Evolutionary conservation across 2,329 filamentous ascomycete species (phyloP), one percentile per base, ranked within the genome.

Genomic region (Colletotrichum eremochloae): DNA sequence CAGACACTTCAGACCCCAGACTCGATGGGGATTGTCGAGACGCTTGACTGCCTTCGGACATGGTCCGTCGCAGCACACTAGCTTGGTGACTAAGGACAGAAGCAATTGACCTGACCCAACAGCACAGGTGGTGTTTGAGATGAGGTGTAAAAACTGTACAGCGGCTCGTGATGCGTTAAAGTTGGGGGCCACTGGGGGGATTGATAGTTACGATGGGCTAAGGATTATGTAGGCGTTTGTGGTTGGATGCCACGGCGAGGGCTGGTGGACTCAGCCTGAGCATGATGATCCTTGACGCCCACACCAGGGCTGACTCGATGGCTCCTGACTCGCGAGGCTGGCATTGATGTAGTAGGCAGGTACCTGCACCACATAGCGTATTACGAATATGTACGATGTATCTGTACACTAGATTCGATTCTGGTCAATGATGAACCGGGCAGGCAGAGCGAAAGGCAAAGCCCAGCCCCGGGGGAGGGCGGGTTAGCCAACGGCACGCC

Each of bases 131-230:
- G 65, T 52, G 65, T 72, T 72, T 72, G 65, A 72, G 69, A 72
- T 60, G 69, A 72, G 53, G 65, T 53, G 58, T 68, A 66, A 72
- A 72, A 72, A 72, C 56, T 68, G 69, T 58, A 63, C 18, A 63
- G 65, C 58, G 58, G 69, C 69, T 72, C 69, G 69, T 72, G 69
- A 72, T 64, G 69, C 69, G 68, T 71, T 68, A 63, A 60, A 68
- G 69, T 72, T 68, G 33, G 33, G 58, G 53, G 42, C 50, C 68
- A 67, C 63, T 57, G 40, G 56, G 56, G 42, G 42, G 4, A 62
- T 15, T 56, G 68, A 72, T 38, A 46, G 46, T 72, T 72, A 68
- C 65, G 46, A 64, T 72, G 56, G 69, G 58, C 69, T 72, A 72
- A 72, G 69, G 44, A 72, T 68, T 72, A 72, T 72, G 65, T 64